Evolutionary conservation across 2,329 filamentous ascomycete species (phyloP).

Genomic region (Elsinoe necatrix): DNA sequence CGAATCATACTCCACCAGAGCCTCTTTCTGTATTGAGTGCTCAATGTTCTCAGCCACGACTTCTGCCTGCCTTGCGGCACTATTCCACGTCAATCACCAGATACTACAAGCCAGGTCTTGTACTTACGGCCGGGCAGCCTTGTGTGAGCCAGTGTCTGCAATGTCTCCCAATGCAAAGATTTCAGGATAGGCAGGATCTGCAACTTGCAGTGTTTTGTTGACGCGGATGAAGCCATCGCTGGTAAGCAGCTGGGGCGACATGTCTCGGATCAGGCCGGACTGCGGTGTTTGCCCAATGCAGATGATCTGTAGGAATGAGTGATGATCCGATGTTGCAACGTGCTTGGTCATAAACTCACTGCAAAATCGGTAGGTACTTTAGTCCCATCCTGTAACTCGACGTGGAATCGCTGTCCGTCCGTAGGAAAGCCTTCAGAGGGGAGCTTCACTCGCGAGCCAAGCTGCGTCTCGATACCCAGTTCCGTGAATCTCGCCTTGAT

Average conservation of each 20-base stretch:
- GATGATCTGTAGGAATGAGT: slow-evolving; percentile 38
- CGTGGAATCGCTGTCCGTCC: slow-evolving; percentile 21
- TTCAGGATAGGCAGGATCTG: slow-evolving; percentile 40
- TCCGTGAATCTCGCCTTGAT: slow-evolving; percentile 37
- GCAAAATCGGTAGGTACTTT: slow-evolving; percentile 44
- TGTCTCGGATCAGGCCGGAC: slow-evolving; percentile 40
- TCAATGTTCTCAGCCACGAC: slow-evolving; percentile 50
- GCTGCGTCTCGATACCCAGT: slow-evolving; percentile 44
- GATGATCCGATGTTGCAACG: neutral
- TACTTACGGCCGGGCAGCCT: slow-evolving; percentile 40
- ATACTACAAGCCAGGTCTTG: neutral
- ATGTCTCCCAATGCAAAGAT: slow-evolving; percentile 60
- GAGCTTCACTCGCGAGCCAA: slow-evolving; percentile 31
- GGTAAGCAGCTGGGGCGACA: slow-evolving; percentile 31
- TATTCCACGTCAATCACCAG: neutral
- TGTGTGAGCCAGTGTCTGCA: slow-evolving; percentile 45
- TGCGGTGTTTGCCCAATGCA: slow-evolving; percentile 53
- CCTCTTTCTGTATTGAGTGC: slow-evolving; percentile 31
- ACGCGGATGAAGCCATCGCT: slow-evolving; percentile 34
- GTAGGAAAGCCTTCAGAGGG: slow-evolving; percentile 22
- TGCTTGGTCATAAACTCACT: slow-evolving; percentile 28
- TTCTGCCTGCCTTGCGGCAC: slow-evolving; percentile 45
- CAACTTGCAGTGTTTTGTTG: slow-evolving; percentile 49
- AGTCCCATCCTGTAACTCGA: slow-evolving; percentile 41
- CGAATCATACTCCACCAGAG: slow-evolving; percentile 11